A percentile compares a stretch with the other conserved stretches of the same genome.
Evolutionary conservation across 176 grass and related monocot species (phyloP).

Genomic region (Bonia amplexicaulis): DNA sequence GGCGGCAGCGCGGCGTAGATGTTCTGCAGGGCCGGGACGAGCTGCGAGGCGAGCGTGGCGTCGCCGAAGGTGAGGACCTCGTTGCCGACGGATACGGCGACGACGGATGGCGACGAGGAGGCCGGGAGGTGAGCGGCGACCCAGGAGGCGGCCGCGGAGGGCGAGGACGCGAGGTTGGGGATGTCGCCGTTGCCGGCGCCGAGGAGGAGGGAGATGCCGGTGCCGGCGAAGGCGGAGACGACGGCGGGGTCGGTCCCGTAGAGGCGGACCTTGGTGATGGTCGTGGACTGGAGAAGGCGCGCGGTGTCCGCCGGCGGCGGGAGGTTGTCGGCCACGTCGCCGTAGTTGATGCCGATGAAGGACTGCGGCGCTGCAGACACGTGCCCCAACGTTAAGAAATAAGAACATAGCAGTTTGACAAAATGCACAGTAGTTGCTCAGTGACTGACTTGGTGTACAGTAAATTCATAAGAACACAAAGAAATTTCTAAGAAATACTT

Average conservation of each 20-base stretch:
- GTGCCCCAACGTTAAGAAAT: neutral
- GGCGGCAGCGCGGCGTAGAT: slow-evolving; percentile 50
- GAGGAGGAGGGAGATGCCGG: slow-evolving; percentile 65
- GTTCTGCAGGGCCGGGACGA: slow-evolving; percentile 72
- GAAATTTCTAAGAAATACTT: neutral
- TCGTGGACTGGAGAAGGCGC: slow-evolving; percentile 63
- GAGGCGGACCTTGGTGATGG: slow-evolving; percentile 85
- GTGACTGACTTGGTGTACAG: neutral
- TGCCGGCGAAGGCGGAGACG: slow-evolving; percentile 69
- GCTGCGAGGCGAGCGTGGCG: slow-evolving; percentile 43
- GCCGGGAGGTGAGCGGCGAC: slow-evolving; percentile 67
- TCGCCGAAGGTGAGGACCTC: slow-evolving; percentile 75
- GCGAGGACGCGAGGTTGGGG: slow-evolving; percentile 54
- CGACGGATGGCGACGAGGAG: slow-evolving; percentile 28
- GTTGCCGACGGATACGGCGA: slow-evolving; percentile 71
- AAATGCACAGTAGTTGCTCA: neutral
- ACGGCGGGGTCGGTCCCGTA: slow-evolving; percentile 63
- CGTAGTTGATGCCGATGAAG: slow-evolving; percentile 93
- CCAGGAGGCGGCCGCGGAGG: slow-evolving; percentile 59
- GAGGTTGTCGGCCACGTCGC: slow-evolving; percentile 82
- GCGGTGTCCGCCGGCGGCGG: slow-evolving; percentile 61
- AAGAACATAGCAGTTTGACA: neutral
- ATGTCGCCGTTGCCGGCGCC: slow-evolving; percentile 86
- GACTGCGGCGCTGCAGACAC: slow-evolving; percentile 56
- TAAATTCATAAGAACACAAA: neutral